Evolutionary conservation across 1,284 basidiomycete genomes (phyloP), one percentile per base, ranked within the genome.

Genomic region (Thecaphora thlaspeos): DNA sequence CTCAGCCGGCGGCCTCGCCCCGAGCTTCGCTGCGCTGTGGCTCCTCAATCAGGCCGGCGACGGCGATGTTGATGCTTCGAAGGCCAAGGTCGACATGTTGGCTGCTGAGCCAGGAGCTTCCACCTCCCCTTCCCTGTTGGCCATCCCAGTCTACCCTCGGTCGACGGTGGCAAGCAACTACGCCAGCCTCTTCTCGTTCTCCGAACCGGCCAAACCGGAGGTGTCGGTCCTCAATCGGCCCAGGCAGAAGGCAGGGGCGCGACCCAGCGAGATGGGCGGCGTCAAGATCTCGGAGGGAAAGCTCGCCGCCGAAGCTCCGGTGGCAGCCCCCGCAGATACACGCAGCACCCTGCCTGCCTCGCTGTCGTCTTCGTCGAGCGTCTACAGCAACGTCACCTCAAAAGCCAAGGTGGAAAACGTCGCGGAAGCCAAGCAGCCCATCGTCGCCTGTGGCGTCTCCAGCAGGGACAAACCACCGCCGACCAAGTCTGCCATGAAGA

Each of bases 11-110:
- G 67, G 53, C 12, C 47, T 74, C 19, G 71, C 68, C 1, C 65
- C 70, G 2, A 70, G 66, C 48, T 46, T 73, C 38, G 70, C 71
- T 19, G 71, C 70, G n/a, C 41, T 68, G 2, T 73, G 71, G 70
- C 49, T 73, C 14, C 54, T 70, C 22, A 67, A 68, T 30, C 59
- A 62, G 24, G 46, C 50, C 14, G 45, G 49, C 19, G 49, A 46
- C 9, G 7, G 44, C 17, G 28, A 21, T 17, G 21, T 17, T 15
- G 12, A 17, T 22, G 26, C 42, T 21, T 18, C 49, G 17, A 15
- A 14, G 17, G 24, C 32, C n/a, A 18, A 23, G 17, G 49, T n/a
- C 19, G 41, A 18, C 26, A 1, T n/a, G n/a, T 8, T 17, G 14
- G 18, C 18, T 12, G 4, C 26, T 43, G 9, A 8, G 32, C 10